Base-by-base conservation (phyloP, 2,329 filamentous ascomycete species). In the Trichoderma breve region DNA sequence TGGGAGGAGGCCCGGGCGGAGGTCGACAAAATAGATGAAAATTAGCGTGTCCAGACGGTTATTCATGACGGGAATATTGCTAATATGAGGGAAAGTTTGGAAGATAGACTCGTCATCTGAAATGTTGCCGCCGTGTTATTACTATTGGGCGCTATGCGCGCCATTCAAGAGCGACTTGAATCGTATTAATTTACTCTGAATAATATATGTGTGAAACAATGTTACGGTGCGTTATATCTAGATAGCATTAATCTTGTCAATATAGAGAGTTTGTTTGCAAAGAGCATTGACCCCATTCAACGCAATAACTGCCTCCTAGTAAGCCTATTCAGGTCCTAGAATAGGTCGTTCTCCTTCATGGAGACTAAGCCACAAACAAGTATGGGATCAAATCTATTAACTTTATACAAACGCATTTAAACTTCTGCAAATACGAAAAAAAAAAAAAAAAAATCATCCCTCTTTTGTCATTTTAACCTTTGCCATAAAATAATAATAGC, bases 1-100 rank as follows among this genome's bases (percentile, higher is more conserved):
- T 98, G 95, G 95, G 93, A 95, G 78, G 95, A 97, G 80, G 95
- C 95, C 2, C 92, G 91, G 76, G 89, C 89, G 4, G 95, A 98
- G 81, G 93, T 97, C 72, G 89, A 92, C 75, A 97, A 97, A 86
- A 97, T 98, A 81, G 91, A 93, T 73, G 87, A 89, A 78, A 85
- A 82, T 63, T 89, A 77, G 78, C 70, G 32, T 24, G 43, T 51
- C 32, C 21, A 39, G 21, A 32, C n/a, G 15, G 18, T 34, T 14
- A 30, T 26, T 24, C 32, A 32, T 60, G 34, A 34, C 39, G 65
- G 39, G n/a, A 53, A 39, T 32, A 47, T 24, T 60, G 26, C 26
- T 60, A 47, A 60, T 60, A 26, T n/a, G 12, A 9, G 26, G 30
- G n/a, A 58, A 61, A 28, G 57, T 8, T 62, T 24, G 34, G 30